A percentile compares a stretch with the other conserved stretches of the same genome.
Evolutionary conservation across 148 eudicot species (phyloP).

Genomic region (Fagopyrum homotropicum): DNA sequence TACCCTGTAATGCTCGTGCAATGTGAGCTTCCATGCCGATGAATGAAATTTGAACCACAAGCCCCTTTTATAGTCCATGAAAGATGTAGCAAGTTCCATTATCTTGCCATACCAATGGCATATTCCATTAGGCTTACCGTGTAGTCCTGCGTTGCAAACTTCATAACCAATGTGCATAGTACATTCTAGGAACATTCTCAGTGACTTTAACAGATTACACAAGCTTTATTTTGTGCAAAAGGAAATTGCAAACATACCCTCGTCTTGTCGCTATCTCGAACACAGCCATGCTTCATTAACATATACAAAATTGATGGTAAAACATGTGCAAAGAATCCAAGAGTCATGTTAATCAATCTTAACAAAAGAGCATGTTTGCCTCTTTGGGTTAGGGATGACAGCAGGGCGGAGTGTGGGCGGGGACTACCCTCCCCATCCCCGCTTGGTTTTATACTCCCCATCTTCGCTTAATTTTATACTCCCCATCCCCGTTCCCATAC

Average conservation of each 20-base stretch:
- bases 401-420: too few relatives aligned
- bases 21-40: background rate
- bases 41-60: background rate
- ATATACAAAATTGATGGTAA: background rate
- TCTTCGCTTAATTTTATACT: too few relatives aligned
- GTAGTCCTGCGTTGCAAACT: background rate
- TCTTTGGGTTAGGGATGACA: too few relatives aligned
- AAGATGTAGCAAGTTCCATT: background rate
- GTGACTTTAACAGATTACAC: background rate
- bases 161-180: background rate
- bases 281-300: background rate
- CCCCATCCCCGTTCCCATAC: too few relatives aligned
- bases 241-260: background rate
- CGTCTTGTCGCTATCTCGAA: background rate
- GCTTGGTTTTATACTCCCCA: too few relatives aligned
- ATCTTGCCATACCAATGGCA: background rate
- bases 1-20: conserved; percentile 10
- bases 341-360: background rate
- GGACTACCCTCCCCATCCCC: too few relatives aligned
- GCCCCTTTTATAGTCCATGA: background rate
- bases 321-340: background rate
- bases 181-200: conserved; percentile 8
- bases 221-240: background rate
- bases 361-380: background rate
- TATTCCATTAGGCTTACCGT: background rate